Evolutionary conservation across 768 basidiomycete genomes (phyloP).

Genomic region (Mycena vitilis): DNA sequence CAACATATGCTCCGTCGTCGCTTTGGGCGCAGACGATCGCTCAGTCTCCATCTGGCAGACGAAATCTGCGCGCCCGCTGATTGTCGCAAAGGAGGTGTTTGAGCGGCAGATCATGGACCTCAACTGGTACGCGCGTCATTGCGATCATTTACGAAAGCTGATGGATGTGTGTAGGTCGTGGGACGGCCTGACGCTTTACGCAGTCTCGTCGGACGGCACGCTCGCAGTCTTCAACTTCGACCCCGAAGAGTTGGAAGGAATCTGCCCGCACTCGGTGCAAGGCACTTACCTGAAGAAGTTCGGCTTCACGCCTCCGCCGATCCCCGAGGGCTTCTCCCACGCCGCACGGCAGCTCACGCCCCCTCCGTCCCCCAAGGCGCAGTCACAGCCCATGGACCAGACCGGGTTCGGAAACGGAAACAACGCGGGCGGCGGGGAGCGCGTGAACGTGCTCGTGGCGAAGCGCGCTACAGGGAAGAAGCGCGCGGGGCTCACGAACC

Average conservation of each 20-base stretch:
- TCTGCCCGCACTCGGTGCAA: conserved; percentile 78
- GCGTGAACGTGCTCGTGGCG: conserved; percentile 79
- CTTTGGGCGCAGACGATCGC: conserved; percentile 93
- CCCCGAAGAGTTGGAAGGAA: conserved; percentile 81
- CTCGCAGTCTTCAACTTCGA: conserved; percentile 91
- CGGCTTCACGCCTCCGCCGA: conserved; percentile 73
- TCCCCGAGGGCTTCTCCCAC: conserved; percentile 81
- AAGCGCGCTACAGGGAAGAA: conserved; percentile 74
- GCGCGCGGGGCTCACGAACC: conserved; percentile 51
- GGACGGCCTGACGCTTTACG: conserved; percentile 93
- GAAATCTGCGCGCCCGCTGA: conserved; percentile 87
- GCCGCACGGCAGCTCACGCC: conserved; percentile 54
- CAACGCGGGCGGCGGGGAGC: conserved; percentile 60
- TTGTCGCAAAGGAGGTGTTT: conserved; percentile 94
- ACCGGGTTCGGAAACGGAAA: conserved; percentile 59
- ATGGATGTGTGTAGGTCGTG: conserved; percentile 72
- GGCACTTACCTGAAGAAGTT: conserved; percentile 86
- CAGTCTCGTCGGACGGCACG: conserved; percentile 95
- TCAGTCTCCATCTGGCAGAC: conserved; percentile 98
- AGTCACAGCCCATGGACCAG: conserved; percentile 43
- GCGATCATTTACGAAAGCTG: conserved; percentile 20
- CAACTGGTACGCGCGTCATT: conserved; percentile 75
- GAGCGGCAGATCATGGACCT: conserved; percentile 96
- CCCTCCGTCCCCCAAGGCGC: conserved; percentile 58
- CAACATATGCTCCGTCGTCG: conserved; percentile 92